Evolutionary conservation across 352 stramenopile genomes (phyloP), one percentile per base, ranked within the genome.

Genomic region (Phytopythium vexans): DNA sequence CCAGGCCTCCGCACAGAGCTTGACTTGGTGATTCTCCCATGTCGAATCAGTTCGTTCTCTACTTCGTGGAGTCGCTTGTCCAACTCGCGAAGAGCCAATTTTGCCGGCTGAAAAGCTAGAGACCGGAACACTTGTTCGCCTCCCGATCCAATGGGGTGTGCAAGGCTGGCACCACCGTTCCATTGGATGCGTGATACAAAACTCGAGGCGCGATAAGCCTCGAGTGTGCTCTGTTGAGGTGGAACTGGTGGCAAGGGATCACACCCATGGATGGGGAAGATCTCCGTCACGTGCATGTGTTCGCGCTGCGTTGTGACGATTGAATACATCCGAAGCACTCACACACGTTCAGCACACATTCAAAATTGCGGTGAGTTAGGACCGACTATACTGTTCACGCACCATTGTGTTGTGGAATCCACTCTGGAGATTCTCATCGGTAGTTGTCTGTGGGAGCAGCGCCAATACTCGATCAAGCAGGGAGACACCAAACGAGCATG

Each of bases 401-500:
- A n/a, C n/a, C n/a, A n/a, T n/a, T n/a, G n/a, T n/a, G n/a, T n/a
- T n/a, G 3, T 42, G 37, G 6, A 35, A 44, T 37, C 36, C 16
- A 39, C 14, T 21, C 21, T 32, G 32, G 8, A 46, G 27, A 9
- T 56, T 48, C 15, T 46, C 11, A 38, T 48, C 3, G 45, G 27
- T 48, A n/a, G 21, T 6, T 40, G 72, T 77, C 52, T 89, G 79
- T 2, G 82, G 82, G 8, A 92, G 54, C 21, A 88, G 51, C 5
- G 71, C 65, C 12, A 92, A 72, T 16, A 92, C 71, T 3, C 76
- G 69, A 60, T 92, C 82, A 21, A 92, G 67, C 36, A 92, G 60
- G 33, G 82, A 86, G 38, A 73, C 70, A 6, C 70, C 74, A 52
- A 89, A 89, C 3, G 79, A 81, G 45, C 68, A 86, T 14, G 77